Base-by-base conservation (phyloP, 148 eudicot genomes). In the Silene latifolia region DNA sequence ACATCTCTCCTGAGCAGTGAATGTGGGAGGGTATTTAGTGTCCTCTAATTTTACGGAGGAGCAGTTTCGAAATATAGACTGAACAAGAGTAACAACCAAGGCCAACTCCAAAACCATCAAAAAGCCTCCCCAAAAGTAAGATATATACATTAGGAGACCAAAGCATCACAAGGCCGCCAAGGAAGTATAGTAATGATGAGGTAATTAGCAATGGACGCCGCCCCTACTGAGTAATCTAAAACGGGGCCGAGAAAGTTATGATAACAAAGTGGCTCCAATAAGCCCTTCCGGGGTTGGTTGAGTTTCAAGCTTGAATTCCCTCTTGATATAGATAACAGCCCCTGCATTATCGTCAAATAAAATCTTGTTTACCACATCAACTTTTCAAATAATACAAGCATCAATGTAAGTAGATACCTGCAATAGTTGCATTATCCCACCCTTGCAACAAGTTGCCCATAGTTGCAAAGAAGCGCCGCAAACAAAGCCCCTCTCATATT, bases 381-480 rank as follows among this genome's bases (percentile, higher is more conserved):
- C 57, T 8, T 54, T 13, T 58, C 20, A 44, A 4, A 9, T 4
- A 5, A 39, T 29, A 32, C 39, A 57, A 32, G 5, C 7, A 27
- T 27, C 29, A 27, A 3, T 27, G 67, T 23, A 76, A 58, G 35
- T 42, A n/a, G 15, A 18, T 64, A 93, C 98, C 98, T 79, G 98
- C 97, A 64, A 93, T 91, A 18, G 93, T 89, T 39, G 98, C 98
- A 83, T 89, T 93, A 74, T 93, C 98, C 98, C 98, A 93, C 83
- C 98, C 98, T 86, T 93, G 98, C 86, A 91, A 83, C 83, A 93
- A 14, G 83, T 91, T 93, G 62, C 98, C 98, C 83, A 93, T 82
- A 58, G 98, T 81, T 5, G 98, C 97, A n/a, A n/a, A 78, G 91
- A 78, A 91, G 46, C 0, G 98, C 98, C 35, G 93, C 93, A 35